These are phyloP conservation scores for Trichoderma virens DNA, from an alignment of 495 filamentous ascomycete species.

Conservation along the genomic window DNA sequence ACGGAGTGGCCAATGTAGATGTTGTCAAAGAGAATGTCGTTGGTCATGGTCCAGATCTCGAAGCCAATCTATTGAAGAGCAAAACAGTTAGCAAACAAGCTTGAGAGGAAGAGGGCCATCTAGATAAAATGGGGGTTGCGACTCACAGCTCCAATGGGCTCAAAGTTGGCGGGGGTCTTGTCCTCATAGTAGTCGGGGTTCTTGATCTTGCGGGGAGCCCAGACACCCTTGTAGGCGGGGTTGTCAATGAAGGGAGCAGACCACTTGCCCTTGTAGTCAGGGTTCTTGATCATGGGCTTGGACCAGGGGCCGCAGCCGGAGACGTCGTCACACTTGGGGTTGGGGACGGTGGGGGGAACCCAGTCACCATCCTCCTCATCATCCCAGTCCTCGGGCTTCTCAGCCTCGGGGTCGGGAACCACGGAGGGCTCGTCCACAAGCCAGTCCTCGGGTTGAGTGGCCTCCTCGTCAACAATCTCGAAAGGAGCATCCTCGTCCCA, in stretches of 20 bases:
- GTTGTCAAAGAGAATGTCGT: slow-evolving; percentile 98
- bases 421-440: slow-evolving; percentile 81
- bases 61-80: slow-evolving; percentile 66
- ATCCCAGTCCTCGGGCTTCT: slow-evolving; percentile 99
- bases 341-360: slow-evolving; percentile 85
- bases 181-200: slow-evolving; percentile 98
- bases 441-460: slow-evolving; percentile 91
- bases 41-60: slow-evolving; percentile 99
- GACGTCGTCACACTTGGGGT: slow-evolving; percentile 90
- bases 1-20: slow-evolving; percentile 99
- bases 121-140: neutral
- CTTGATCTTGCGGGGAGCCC: slow-evolving; percentile 90
- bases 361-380: slow-evolving; percentile 99
- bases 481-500: slow-evolving; percentile 99
- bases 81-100: neutral
- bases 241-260: slow-evolving; percentile 90
- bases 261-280: slow-evolving; percentile 99
- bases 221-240: slow-evolving; percentile 95
- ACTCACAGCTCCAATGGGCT: slow-evolving; percentile 95
- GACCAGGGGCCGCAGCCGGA: slow-evolving; percentile 95
- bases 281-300: slow-evolving; percentile 90
- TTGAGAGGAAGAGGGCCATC: neutral
- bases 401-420: slow-evolving; percentile 89
- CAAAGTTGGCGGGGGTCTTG: slow-evolving; percentile 92
- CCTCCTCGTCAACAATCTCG: slow-evolving; percentile 91